Percentiles rank a stretch among this genome's conserved stretches.
Conservation (phyloP, 345 rosid species). For the Cardamine occulta region DNA sequence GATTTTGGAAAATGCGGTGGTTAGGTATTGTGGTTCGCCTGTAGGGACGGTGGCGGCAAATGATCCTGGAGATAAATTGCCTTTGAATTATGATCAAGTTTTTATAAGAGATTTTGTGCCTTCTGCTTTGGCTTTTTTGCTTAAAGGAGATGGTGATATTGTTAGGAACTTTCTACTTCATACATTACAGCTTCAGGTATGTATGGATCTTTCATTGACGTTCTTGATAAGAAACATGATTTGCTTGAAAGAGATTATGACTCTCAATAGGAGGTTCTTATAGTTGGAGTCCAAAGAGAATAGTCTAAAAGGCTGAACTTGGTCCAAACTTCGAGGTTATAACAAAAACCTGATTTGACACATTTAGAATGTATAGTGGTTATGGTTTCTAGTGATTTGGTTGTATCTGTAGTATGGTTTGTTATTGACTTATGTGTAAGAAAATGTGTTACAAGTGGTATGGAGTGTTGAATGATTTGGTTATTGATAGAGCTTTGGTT, state of each 20-base stretch:
- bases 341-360: not conserved
- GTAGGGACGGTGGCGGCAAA: constrained; percentile 95
- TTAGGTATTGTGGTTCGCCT: constrained; percentile 78
- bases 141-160: constrained; percentile 90
- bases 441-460: not conserved
- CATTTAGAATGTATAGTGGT: not conserved
- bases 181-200: constrained; percentile 90
- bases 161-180: constrained; percentile 95
- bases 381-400: not conserved
- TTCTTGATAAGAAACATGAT: not conserved
- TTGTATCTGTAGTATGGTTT: not conserved
- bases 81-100: constrained; percentile 97
- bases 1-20: constrained; percentile 72
- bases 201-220: not conserved
- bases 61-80: constrained; percentile 81
- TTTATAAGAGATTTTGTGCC: constrained; percentile 96
- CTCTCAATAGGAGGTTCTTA: not conserved
- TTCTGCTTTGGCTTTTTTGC: constrained; percentile 90
- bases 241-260: not conserved
- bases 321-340: not conserved
- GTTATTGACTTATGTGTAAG: not conserved
- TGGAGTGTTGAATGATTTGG: not conserved
- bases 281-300: not conserved
- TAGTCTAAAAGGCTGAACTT: not conserved
- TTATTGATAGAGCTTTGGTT: constrained; percentile 10